phyloP scores from a whole-genome alignment of 2,329 filamentous ascomycete species.

The Akanthomyces lecanii region DNA sequence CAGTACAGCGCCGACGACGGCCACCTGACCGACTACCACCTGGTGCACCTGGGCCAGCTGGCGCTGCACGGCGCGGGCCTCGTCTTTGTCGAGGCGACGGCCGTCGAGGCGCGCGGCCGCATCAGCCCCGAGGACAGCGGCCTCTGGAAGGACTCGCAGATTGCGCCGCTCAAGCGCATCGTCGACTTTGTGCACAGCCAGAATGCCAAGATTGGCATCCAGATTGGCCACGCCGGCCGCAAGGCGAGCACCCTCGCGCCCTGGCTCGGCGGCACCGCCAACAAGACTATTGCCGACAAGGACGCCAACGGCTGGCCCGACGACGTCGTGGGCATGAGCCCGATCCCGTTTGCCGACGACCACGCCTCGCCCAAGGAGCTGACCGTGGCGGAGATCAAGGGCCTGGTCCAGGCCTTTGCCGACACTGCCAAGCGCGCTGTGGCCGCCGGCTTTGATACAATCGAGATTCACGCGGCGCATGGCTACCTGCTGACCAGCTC shows the following conservation, averaged over 20 bases:
- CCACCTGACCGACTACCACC: constrained; percentile 74
- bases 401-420: constrained; percentile 59
- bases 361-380: constrained; percentile 63
- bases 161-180: constrained; percentile 64
- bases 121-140: constrained; percentile 79
- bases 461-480: constrained; percentile 65
- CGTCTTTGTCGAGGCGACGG: constrained; percentile 72
- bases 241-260: constrained; percentile 59
- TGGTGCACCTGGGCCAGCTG: constrained; percentile 77
- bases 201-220: constrained; percentile 70
- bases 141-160: constrained; percentile 81
- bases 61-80: constrained; percentile 70
- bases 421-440: constrained; percentile 57
- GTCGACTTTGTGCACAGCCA: constrained; percentile 79
- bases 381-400: constrained; percentile 63
- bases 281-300: constrained; percentile 48
- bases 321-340: constrained; percentile 48
- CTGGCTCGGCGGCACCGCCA: constrained; percentile 55
- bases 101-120: constrained; percentile 69
- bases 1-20: constrained; percentile 56
- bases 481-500: constrained; percentile 66
- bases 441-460: constrained; percentile 67
- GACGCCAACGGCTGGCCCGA: constrained; percentile 54
- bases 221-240: constrained; percentile 76
- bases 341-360: constrained; percentile 55